These are phyloP conservation scores for Diaporthe sp. DNA, from an alignment of 2,329 filamentous ascomycete genomes.

Conservation along the genomic window DNA sequence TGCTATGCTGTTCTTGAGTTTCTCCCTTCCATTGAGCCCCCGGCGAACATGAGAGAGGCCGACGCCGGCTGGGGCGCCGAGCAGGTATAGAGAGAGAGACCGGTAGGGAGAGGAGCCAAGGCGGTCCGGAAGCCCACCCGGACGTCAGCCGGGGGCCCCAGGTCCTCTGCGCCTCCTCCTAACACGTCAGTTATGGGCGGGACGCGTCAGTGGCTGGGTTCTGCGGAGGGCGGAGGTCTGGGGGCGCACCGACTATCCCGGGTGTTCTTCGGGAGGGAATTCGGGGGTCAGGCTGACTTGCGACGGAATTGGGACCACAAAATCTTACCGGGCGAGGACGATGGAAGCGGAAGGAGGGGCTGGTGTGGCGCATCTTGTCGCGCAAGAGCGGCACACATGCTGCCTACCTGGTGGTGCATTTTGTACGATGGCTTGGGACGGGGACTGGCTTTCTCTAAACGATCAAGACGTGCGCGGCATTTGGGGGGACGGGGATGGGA, in stretches of 20 bases:
- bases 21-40: conserved; percentile 83
- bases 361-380: background rate
- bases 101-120: background rate
- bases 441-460: background rate
- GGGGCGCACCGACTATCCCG: background rate
- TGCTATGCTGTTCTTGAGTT: conserved; percentile 83
- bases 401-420: background rate
- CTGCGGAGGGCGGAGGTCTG: too few relatives aligned
- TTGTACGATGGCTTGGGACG: conserved; percentile 11
- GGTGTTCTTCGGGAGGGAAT: background rate
- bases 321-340: background rate
- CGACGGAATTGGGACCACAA: background rate
- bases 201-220: background rate
- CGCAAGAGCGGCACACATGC: background rate
- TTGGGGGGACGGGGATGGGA: background rate
- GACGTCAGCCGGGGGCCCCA: background rate
- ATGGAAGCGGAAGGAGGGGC: background rate
- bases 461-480: background rate
- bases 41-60: conserved; percentile 84
- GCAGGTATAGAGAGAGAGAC: conserved; percentile 69
- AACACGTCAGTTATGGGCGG: background rate
- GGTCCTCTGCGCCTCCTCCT: background rate
- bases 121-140: background rate
- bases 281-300: background rate
- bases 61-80: conserved; percentile 83